Percentiles rank a stretch among this genome's conserved stretches.
These are phyloP conservation scores for Cryptococcus sp. DNA, from an alignment of 1,284 basidiomycete species.

Conservation along the genomic window DNA sequence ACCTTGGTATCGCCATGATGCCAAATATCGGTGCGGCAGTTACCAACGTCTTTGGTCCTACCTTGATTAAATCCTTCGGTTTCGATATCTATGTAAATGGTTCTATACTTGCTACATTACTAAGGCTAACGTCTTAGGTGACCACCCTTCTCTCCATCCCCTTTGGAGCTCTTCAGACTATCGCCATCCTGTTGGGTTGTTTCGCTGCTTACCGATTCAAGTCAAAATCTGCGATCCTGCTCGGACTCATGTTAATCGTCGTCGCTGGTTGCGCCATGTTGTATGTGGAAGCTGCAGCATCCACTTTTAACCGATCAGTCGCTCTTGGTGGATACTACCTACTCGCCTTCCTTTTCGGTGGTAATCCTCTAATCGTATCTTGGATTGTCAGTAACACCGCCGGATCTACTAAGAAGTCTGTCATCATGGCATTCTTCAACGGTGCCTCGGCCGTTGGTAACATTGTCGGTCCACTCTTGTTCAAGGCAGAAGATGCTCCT, in stretches of 20 bases:
- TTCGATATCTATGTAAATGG: slow-evolving; percentile 33
- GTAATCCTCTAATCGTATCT: slow-evolving; percentile 44
- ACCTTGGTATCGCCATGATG: slow-evolving; percentile 36
- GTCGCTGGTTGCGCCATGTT: slow-evolving; percentile 41
- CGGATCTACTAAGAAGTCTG: slow-evolving; percentile 48
- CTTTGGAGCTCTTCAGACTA: slow-evolving; percentile 41
- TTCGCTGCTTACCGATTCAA: slow-evolving; percentile 33
- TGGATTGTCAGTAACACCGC: slow-evolving; percentile 49
- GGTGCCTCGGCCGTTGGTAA: slow-evolving; percentile 3
- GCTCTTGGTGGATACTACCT: slow-evolving; percentile 48
- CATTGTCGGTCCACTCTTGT: slow-evolving; percentile 28
- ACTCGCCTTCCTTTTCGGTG: slow-evolving; percentile 45
- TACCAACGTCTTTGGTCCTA: slow-evolving; percentile 37
- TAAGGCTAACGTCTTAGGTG: slow-evolving; percentile 34
- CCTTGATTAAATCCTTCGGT: slow-evolving; percentile 34
- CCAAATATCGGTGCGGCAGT: slow-evolving; percentile 41
- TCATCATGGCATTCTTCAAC: slow-evolving; percentile 34
- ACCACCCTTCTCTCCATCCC: slow-evolving; percentile 47
- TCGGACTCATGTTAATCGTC: slow-evolving; percentile 32
- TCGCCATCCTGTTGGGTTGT: slow-evolving; percentile 32
- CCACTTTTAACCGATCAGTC: slow-evolving; percentile 19
- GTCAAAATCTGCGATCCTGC: slow-evolving; percentile 37
- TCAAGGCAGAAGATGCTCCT: slow-evolving; percentile 40
- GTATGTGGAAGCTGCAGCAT: slow-evolving; percentile 13
- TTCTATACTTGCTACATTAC: slow-evolving; percentile 30